Evolutionary conservation across 371 early-diverging fungal genomes (phyloP), one percentile per base, ranked within the genome.

Genomic region (Circinella umbellata): DNA sequence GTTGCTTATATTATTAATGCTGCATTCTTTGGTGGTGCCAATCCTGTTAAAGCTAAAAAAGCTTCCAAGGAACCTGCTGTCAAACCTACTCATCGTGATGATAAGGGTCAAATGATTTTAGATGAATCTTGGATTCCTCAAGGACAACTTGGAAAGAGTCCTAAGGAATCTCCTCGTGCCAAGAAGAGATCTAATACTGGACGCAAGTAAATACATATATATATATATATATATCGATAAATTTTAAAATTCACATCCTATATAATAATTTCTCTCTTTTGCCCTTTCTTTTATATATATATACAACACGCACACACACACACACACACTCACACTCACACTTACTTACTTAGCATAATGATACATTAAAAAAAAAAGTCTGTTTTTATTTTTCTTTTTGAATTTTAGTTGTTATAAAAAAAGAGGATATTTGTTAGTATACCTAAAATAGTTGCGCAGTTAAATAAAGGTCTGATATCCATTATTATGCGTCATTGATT

Each of bases 121-220:
- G 84, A 84, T 71, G 73, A 84, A 68, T 80, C 84, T 35, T 84
- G 84, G 84, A 84, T 84, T 59, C 84, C 84, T 65, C 80, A 81
- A 35, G 73, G 76, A 3, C 80, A 84, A 37, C 77, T 80, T 13
- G 67, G 68, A 54, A 69, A 66, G 63, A 77, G 75, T 66, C 73
- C 79, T 54, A 78, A 76, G 62, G 72, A 76, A 34, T 83, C 83
- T 64, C 81, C 83, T 51, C 80, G 78, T 69, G 69, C 69, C 11
- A 81, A 81, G 75, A 84, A 84, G 81, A 74, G 84, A 76, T 11
- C 77, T 38, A 69, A 39, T 57, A 11, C 42, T 42, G 42, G 42
- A 9, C 79, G 79, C 74, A 76, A 77, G 74, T 77, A 74, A 70
- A 60, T 34, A 54, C 3, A n/a, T 53, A 18, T 53, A 42, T 11